Percentiles rank a stretch among this genome's conserved stretches.
Evolutionary conservation across 306 rosid genomes (phyloP).

Genomic region (Oxytropis ochrocephala): DNA sequence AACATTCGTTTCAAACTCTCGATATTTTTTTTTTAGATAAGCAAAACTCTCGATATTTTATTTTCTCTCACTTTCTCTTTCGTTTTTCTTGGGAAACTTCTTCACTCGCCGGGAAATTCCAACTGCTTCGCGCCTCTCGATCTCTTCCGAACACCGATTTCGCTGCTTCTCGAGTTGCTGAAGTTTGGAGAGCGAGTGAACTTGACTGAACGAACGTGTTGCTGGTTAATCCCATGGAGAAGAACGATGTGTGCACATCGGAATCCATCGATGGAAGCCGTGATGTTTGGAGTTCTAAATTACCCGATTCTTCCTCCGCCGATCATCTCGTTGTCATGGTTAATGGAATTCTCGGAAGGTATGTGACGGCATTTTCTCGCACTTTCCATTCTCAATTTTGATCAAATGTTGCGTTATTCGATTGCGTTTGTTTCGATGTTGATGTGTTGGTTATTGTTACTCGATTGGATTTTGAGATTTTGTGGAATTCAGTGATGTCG

Average conservation of each 20-base stretch:
- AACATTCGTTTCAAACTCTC: not conserved
- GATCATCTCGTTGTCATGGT: slow-evolving; percentile 92
- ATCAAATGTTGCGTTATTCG: not conserved
- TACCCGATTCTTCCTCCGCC: slow-evolving; percentile 67
- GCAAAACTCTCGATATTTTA: too few relatives aligned
- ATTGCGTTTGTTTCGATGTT: not conserved
- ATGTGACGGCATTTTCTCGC: not conserved
- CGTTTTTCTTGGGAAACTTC: slow-evolving; percentile 27
- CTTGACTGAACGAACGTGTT: not conserved
- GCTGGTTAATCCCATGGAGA: slow-evolving; percentile 39
- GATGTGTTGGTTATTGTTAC: not conserved
- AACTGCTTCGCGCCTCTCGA: not conserved
- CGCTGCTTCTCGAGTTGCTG: not conserved
- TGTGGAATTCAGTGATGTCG: not conserved
- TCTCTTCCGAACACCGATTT: slow-evolving; percentile 17
- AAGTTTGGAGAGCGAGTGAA: not conserved
- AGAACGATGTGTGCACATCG: slow-evolving; percentile 53
- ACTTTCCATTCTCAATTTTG: not conserved
- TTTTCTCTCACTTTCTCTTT: slow-evolving; percentile 13
- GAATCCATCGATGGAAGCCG: slow-evolving; percentile 57
- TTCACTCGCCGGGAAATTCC: not conserved
- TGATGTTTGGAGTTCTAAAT: slow-evolving; percentile 72
- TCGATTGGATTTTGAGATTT: not conserved
- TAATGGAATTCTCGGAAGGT: slow-evolving; percentile 94
- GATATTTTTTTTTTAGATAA: too few relatives aligned